Evolutionary conservation across 768 basidiomycete genomes (phyloP), one percentile per base, ranked within the genome.

Genomic region (Collybia nuda): DNA sequence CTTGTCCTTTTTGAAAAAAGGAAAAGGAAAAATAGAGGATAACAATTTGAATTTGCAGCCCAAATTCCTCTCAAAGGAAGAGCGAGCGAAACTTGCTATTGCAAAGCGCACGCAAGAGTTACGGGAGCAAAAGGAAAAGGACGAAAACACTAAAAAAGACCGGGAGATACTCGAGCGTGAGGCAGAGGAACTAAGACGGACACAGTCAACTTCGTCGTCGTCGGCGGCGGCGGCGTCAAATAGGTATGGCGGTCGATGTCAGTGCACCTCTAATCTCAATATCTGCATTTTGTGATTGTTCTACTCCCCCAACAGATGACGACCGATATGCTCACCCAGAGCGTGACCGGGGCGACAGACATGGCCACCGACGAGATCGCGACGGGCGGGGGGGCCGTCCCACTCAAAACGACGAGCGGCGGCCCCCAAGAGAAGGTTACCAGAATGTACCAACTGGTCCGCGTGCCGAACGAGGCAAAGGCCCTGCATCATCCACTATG

Each of bases 51-150:
- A n/a, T 53, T 43, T 50, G 28, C 68, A 98, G 94, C 96, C 96
- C 29, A 96, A 85, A 68, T 98, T 98, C 74, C 76, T 98, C 12
- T 83, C 90, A 2, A 98, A 91, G 69, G 91, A 94, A 56, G 90
- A 97, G 61, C 84, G 96, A 43, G 92, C 91, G 15, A 83, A 84
- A 62, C 70, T 97, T 29, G 96, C 96, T 2, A 89, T 98, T 53
- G 85, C 86, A 14, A 90, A 91, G 59, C 86, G 96, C 12, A 80
- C 85, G 17, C 80, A 88, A 51, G 95, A 98, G 64, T 87, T 98
- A 36, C 79, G 73, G 44, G 83, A 83, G 39, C 80, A 91, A 61
- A 84, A 77, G 52, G 83, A 81, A 48, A 79, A 74, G 43, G 85
- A 87, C 17, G 88, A 92, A 40, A 70, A 70, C 5, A 52, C 82